phyloP scores from a whole-genome alignment of 1,284 basidiomycete genomes.

The Pseudozyma hubeiensis region DNA sequence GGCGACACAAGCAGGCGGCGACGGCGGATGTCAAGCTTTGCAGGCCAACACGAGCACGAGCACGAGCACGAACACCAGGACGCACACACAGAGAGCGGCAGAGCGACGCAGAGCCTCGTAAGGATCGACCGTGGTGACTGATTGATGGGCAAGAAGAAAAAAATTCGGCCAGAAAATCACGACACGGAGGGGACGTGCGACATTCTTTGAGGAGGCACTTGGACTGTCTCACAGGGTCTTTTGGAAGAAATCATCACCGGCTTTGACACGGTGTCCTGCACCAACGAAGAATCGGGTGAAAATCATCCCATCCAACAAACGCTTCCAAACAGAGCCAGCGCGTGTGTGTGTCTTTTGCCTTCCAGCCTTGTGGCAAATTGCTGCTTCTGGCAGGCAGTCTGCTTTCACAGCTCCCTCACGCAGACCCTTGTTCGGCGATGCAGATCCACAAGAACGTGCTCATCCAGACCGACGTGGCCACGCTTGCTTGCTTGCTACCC shows the following conservation, averaged over 20 bases:
- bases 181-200: conserved; percentile 16
- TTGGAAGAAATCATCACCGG: neutral
- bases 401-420: conserved; percentile 5
- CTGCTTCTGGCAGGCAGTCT: neutral
- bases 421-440: conserved; percentile 3
- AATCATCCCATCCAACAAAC: conserved; percentile 24
- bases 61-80: conserved; percentile 7
- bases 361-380: neutral
- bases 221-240: conserved; percentile 17
- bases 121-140: neutral
- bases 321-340: neutral
- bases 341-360: neutral
- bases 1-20: conserved; percentile 1
- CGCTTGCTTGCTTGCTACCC: neutral
- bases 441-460: conserved; percentile 39
- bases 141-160: neutral
- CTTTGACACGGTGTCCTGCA: neutral
- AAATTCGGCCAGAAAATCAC: conserved; percentile 4
- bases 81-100: conserved; percentile 1
- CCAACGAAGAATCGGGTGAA: conserved; percentile 14
- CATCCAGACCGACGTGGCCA: conserved; percentile 15
- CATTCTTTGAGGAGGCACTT: conserved; percentile 12
- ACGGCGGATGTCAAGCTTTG: conserved; percentile 11
- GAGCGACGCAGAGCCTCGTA: conserved; percentile 2
- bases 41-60: conserved; percentile 1